Percentiles rank a stretch among this genome's conserved stretches.
Evolutionary conservation across 805 yeast genomes (phyloP).

Genomic region (Wickerhamomyces xylosicus): DNA sequence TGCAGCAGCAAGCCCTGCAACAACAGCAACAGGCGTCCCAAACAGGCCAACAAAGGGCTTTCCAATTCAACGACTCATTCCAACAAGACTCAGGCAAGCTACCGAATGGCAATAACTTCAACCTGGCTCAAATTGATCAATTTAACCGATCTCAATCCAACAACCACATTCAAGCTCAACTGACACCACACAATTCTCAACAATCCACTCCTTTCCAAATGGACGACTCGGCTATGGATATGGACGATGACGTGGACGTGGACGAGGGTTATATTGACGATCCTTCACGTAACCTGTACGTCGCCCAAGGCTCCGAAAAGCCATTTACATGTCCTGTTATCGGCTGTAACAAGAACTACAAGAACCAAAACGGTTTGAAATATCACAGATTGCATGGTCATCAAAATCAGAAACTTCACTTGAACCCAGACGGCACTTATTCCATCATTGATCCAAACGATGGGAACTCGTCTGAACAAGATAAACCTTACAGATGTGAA

Average conservation of each 20-base stretch:
- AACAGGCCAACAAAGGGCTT: not conserved
- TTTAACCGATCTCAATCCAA: not conserved
- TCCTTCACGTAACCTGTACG: conserved; percentile 91
- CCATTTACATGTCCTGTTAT: conserved; percentile 97
- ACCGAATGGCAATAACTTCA: not conserved
- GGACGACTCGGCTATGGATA: conserved; percentile 17
- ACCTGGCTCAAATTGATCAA: not conserved
- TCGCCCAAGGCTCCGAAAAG: conserved; percentile 86
- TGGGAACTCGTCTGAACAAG: conserved; percentile 92
- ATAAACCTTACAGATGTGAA: conserved; percentile 96
- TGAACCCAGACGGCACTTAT: conserved; percentile 87
- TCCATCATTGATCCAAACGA: conserved; percentile 92
- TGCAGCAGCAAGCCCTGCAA: conserved; percentile 6
- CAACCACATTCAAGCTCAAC: conserved; percentile 1
- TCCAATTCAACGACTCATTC: conserved; percentile 4
- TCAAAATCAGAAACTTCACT: conserved; percentile 85
- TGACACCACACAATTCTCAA: conserved; percentile 8
- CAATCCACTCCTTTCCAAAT: conserved; percentile 23
- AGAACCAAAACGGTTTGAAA: conserved; percentile 94
- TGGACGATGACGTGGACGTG: conserved; percentile 40
- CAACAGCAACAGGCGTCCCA: conserved; percentile 13
- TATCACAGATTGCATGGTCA: conserved; percentile 95
- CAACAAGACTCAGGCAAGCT: conserved; percentile 7
- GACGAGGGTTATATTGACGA: conserved; percentile 84
- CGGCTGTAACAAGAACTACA: conserved; percentile 95